phyloP scores from a whole-genome alignment of 805 yeast species.

The Saccharomycopsis olivae region DNA sequence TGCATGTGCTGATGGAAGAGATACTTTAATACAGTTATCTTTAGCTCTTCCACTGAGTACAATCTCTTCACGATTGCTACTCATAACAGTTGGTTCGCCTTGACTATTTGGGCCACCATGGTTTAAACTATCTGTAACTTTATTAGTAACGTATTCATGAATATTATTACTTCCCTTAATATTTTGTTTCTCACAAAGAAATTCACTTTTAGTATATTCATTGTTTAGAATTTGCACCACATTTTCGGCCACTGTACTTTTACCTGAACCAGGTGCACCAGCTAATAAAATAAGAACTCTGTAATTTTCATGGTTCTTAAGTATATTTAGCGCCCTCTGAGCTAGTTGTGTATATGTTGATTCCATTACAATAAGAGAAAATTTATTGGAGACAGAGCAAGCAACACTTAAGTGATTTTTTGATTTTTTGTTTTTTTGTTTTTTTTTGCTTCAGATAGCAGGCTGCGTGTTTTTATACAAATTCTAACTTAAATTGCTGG shows the following conservation, averaged over 20 bases:
- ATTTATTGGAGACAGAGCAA: too few relatives aligned
- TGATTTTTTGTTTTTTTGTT: too few relatives aligned
- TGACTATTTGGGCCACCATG: conserved; percentile 1
- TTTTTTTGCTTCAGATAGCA: too few relatives aligned
- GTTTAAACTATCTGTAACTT: background rate
- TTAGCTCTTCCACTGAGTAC: conserved; percentile 20
- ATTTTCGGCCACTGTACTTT: conserved; percentile 50
- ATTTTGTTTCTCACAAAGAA: background rate
- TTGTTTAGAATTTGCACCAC: conserved; percentile 34
- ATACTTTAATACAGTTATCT: conserved; percentile 18
- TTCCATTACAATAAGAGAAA: too few relatives aligned
- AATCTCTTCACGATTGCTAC: background rate
- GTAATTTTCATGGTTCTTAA: conserved; percentile 24
- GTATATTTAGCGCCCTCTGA: conserved; percentile 24
- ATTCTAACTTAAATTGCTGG: too few relatives aligned
- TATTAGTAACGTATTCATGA: conserved; percentile 1
- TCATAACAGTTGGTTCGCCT: conserved; percentile 1
- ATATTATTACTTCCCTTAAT: background rate
- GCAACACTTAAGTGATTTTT: too few relatives aligned
- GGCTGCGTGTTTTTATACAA: too few relatives aligned
- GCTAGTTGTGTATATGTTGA: conserved; percentile 24
- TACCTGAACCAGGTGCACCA: conserved; percentile 84
- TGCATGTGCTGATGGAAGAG: conserved; percentile 1
- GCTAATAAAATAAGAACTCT: conserved; percentile 50
- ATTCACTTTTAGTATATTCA: conserved; percentile 16